Percentiles rank a stretch among this genome's conserved stretches.
Evolutionary conservation across 331 rosid genomes (phyloP).

Genomic region (Phaseolus coccineus): DNA sequence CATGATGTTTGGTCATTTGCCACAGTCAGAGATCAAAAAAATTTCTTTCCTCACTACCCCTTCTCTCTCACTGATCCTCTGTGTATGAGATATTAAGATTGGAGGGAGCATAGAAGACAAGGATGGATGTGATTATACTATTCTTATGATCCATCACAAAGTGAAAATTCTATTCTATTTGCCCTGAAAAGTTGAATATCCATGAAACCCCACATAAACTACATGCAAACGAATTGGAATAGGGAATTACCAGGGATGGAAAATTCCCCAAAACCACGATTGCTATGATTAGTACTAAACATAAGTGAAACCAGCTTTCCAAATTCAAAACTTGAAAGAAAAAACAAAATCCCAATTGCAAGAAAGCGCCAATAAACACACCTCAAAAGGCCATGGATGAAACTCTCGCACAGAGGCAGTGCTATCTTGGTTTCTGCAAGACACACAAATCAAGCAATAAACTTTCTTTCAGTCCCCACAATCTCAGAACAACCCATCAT

Average conservation of each 20-base stretch:
- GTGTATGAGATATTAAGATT: slow-evolving; percentile 8
- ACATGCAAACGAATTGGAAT: not conserved
- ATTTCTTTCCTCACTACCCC: not conserved
- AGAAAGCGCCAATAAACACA: slow-evolving; percentile 18
- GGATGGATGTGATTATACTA: not conserved
- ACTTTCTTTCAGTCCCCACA: slow-evolving; percentile 27
- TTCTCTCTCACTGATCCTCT: not conserved
- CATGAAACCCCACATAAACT: slow-evolving; percentile 17
- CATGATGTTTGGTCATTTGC: slow-evolving; percentile 11
- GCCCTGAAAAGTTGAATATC: slow-evolving; percentile 19
- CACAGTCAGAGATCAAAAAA: slow-evolving; percentile 2
- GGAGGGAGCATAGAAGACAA: slow-evolving; percentile 14
- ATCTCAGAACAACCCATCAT: slow-evolving; percentile 29
- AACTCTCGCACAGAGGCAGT: not conserved
- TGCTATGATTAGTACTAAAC: not conserved
- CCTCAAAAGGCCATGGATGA: slow-evolving; percentile 42
- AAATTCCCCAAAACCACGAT: slow-evolving; percentile 37
- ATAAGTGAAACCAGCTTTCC: slow-evolving; percentile 12
- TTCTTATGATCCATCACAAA: slow-evolving; percentile 16
- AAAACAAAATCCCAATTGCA: slow-evolving; percentile 15
- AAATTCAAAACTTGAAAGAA: slow-evolving; percentile 1
- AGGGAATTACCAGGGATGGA: not conserved
- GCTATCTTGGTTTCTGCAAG: slow-evolving; percentile 10
- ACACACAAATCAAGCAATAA: slow-evolving; percentile 37
- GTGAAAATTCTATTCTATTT: slow-evolving; percentile 18